Evolutionary conservation across 371 early-diverging fungal genomes (phyloP).

Genomic region (Mucor racemosus): DNA sequence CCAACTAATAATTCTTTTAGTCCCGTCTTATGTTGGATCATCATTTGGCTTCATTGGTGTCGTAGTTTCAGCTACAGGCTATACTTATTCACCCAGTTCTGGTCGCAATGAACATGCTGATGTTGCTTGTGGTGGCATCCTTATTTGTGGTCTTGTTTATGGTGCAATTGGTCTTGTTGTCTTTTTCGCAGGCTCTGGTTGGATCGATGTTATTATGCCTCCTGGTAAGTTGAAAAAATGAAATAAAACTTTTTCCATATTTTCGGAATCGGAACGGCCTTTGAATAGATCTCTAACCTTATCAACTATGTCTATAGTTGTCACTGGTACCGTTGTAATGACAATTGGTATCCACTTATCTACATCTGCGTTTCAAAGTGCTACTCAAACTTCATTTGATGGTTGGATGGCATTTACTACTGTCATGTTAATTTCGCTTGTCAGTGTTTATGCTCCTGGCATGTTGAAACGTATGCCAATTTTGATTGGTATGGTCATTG

Average conservation of each 20-base stretch:
- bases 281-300: conserved; percentile 5
- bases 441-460: conserved; percentile 58
- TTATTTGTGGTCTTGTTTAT: conserved; percentile 56
- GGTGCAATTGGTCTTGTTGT: conserved; percentile 48
- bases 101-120: conserved; percentile 40
- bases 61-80: conserved; percentile 57
- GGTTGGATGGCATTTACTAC: conserved; percentile 62
- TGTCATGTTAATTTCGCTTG: conserved; percentile 47
- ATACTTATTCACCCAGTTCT: conserved; percentile 32
- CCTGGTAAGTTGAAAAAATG: conserved; percentile 42
- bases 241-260: conserved; percentile 1
- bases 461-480: conserved; percentile 51
- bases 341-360: conserved; percentile 62
- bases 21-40: conserved; percentile 66
- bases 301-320: conserved; percentile 31
- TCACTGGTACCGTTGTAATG: conserved; percentile 62
- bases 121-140: conserved; percentile 60
- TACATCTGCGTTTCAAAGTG: conserved; percentile 51
- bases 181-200: conserved; percentile 49
- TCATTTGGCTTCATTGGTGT: conserved; percentile 62
- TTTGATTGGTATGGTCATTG: conserved; percentile 53
- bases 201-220: conserved; percentile 63
- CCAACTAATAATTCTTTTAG: conserved; percentile 14
- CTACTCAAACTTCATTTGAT: conserved; percentile 53
- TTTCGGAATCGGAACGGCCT: not conserved